Evolutionary conservation across 2,329 filamentous ascomycete species (phyloP).

Genomic region (Xylaria sp.): DNA sequence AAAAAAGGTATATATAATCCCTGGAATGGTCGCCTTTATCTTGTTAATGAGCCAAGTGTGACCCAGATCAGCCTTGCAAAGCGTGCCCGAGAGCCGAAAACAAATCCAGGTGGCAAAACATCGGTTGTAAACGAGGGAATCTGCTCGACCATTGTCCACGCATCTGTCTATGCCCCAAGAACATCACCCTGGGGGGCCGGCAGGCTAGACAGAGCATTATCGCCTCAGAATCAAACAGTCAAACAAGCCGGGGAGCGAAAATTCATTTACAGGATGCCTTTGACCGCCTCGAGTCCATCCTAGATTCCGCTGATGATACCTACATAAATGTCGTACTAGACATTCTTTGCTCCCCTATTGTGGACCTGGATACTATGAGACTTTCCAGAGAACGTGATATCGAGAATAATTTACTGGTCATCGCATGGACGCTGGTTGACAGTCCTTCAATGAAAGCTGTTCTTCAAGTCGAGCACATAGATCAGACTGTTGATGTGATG

Average conservation of each 20-base stretch:
- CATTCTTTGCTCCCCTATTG: conserved; percentile 11
- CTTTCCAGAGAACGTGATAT: neutral
- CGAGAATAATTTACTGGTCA: neutral
- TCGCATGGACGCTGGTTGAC: conserved; percentile 8
- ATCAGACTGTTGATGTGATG: conserved; percentile 5
- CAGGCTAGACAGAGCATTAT: neutral
- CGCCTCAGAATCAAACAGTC: neutral
- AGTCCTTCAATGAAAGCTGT: conserved; percentile 2
- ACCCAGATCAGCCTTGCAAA: conserved; percentile 13
- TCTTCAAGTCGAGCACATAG: conserved; percentile 5
- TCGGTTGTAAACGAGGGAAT: conserved; percentile 11
- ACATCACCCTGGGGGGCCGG: neutral
- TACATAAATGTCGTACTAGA: conserved; percentile 12
- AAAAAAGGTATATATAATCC: conserved; percentile 13
- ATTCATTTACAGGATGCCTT: conserved; percentile 7
- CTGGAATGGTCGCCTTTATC: neutral
- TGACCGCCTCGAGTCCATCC: conserved; percentile 4
- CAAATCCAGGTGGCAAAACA: conserved; percentile 14
- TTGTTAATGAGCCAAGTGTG: conserved; percentile 9
- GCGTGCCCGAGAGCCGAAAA: conserved; percentile 8
- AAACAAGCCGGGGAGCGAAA: neutral
- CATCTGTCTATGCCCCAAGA: conserved; percentile 9
- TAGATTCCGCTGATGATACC: conserved; percentile 9
- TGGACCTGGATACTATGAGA: neutral
- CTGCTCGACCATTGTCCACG: conserved; percentile 7